Evolutionary conservation across 345 rosid species (phyloP), one percentile per base, ranked within the genome.

Genomic region (Eucalyptus rudis): DNA sequence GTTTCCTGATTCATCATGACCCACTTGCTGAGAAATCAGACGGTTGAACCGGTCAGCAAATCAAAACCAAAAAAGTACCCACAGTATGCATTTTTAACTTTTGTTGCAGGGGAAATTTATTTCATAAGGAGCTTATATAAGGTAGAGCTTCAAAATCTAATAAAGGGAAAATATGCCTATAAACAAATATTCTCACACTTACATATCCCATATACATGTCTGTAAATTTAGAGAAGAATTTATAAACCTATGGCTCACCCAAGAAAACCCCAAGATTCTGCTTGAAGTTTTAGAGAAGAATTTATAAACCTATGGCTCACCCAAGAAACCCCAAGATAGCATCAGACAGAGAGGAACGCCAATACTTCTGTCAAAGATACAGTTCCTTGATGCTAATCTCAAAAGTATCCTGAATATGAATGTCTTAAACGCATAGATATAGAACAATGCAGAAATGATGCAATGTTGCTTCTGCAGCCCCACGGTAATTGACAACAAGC

Each of bases 1-100:
- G 98, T 98, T 89, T 97, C 96, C 90, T 95, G 95, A 89, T 97
- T 98, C 99, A 98, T 98, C 99, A 98, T 98, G 90, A 98, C 98
- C 99, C 99, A 98, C 92, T 98, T 97, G 90, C 98, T 98, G 96
- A 89, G 88, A 95, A 86, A 79, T 50, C 47, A 50, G 59, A 83
- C 89, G 88, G 85, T 89, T 79, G n/a, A 36, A 86, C 43, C 54
- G 84, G 24, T 80, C 33, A 86, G 40, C 50, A 16, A 59, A n/a
- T 80, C 7, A 36, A 44, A 86, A 88, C 83, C 16, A 20, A 76
- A 76, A 40, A 76, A 40, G 47, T 40, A 76, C 29, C 47, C 1
- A 40, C 8, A 22, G 47, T 10, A 76, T 76, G 14, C 13, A 24
- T 40, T 76, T 76, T 40, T 76, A 20, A 76, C 27, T 11, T 40